Conservation (phyloP, 345 rosid genomes). For the Mallotus nudiflorus region DNA sequence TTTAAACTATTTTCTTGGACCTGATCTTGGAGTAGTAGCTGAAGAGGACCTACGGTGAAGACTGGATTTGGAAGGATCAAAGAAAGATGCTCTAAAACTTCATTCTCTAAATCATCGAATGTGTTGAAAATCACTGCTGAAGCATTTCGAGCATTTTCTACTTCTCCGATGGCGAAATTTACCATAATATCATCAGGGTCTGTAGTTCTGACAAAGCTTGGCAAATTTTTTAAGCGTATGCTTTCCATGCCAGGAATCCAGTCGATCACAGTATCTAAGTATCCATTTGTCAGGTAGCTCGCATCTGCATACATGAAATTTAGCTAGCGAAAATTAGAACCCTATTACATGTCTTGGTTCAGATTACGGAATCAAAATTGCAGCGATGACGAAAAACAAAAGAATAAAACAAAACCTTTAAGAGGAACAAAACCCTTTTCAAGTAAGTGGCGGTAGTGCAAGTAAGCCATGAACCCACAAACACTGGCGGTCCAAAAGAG, state of each 20-base stretch:
- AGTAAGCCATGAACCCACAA: constrained; percentile 8
- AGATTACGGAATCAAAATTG: too few species aligned
- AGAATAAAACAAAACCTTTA: constrained; percentile 1
- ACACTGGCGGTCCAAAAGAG: constrained; percentile 19
- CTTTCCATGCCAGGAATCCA: constrained; percentile 18
- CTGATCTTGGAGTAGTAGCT: constrained; percentile 1
- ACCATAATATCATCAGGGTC: constrained; percentile 15
- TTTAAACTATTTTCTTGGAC: neutral
- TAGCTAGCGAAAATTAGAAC: neutral
- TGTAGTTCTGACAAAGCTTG: constrained; percentile 17
- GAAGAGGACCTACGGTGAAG: constrained; percentile 14
- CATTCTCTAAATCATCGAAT: constrained; percentile 18
- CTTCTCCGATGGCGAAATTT: neutral
- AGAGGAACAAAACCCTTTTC: constrained; percentile 11
- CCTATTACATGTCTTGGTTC: too few species aligned
- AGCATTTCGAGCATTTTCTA: constrained; percentile 4
- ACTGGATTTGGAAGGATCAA: constrained; percentile 5
- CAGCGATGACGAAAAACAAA: too few species aligned
- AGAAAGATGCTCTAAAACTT: neutral
- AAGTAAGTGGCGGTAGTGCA: constrained; percentile 6
- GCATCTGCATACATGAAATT: constrained; percentile 7
- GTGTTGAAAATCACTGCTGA: constrained; percentile 17
- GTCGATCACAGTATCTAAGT: constrained; percentile 15
- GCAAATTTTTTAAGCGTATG: constrained; percentile 11
- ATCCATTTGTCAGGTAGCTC: constrained; percentile 20